Evolutionary conservation across 2,329 filamentous ascomycete species (phyloP).

Genomic region (Zasmidium angulare): DNA sequence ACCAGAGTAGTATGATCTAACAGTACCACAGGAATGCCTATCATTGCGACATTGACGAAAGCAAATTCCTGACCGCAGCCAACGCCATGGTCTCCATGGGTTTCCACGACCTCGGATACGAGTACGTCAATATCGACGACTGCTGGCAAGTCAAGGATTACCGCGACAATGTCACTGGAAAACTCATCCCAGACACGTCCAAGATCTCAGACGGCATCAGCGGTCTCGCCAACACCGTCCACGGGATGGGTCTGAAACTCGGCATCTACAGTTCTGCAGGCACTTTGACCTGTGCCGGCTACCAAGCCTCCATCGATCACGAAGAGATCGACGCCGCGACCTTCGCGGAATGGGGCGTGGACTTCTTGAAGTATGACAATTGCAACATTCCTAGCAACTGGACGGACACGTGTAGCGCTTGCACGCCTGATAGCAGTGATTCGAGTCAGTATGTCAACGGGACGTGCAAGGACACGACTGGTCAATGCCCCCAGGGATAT

Average conservation of each 20-base stretch:
- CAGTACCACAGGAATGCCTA: neutral
- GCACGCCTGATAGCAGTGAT: neutral
- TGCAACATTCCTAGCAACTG: neutral
- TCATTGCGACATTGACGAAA: neutral
- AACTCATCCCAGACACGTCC: neutral
- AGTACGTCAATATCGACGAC: neutral
- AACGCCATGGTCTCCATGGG: neutral
- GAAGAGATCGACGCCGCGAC: neutral
- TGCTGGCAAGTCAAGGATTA: neutral
- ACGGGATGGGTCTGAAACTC: neutral
- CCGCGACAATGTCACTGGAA: neutral
- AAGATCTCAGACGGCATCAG: neutral
- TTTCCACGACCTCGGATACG: neutral
- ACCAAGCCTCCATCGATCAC: neutral
- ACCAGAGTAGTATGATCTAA: neutral
- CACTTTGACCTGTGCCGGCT: neutral
- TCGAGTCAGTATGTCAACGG: neutral
- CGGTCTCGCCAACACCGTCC: neutral
- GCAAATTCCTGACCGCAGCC: neutral
- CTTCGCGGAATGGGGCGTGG: neutral
- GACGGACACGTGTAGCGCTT: neutral
- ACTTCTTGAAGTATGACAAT: neutral
- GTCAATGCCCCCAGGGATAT: neutral
- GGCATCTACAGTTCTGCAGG: neutral
- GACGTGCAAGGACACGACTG: neutral